A percentile compares a stretch with the other conserved stretches of the same genome.
Evolutionary conservation across 805 yeast genomes (phyloP).

Genomic region (Candida maris): DNA sequence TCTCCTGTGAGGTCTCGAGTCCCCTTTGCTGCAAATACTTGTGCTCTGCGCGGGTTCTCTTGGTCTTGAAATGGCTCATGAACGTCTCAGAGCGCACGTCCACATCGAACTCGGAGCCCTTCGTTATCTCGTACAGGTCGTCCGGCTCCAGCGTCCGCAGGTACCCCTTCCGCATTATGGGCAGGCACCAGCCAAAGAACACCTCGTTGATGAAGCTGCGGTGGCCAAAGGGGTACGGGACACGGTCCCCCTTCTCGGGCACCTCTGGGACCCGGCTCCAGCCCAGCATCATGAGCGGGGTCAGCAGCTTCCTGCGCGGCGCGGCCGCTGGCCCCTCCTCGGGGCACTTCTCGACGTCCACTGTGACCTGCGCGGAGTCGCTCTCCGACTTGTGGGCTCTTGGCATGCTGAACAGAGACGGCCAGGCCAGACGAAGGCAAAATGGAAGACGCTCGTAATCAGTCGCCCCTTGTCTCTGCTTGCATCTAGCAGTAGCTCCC

Average conservation of each 20-base stretch:
- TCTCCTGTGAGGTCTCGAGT: constrained; percentile 32
- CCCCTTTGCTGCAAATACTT: constrained; percentile 33
- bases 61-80: constrained; percentile 29
- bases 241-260: constrained; percentile 49
- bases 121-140: constrained; percentile 53
- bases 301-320: constrained; percentile 35
- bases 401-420: no score
- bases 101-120: constrained; percentile 35
- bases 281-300: constrained; percentile 26
- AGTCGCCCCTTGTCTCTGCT: no score
- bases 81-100: constrained; percentile 38
- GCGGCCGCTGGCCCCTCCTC: constrained; percentile 17
- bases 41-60: constrained; percentile 30
- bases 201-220: constrained; percentile 40
- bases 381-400: no score
- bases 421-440: no score
- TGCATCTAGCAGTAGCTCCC: no score
- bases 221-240: constrained; percentile 38
- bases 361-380: no score
- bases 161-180: constrained; percentile 64
- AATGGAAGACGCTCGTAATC: no score
- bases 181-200: constrained; percentile 66
- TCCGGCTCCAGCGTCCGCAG: constrained; percentile 64
- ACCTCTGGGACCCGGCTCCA: constrained; percentile 44
- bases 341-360: constrained; percentile 5